Conservation (phyloP, 2,329 filamentous ascomycete genomes). For the Neurospora sp. region DNA sequence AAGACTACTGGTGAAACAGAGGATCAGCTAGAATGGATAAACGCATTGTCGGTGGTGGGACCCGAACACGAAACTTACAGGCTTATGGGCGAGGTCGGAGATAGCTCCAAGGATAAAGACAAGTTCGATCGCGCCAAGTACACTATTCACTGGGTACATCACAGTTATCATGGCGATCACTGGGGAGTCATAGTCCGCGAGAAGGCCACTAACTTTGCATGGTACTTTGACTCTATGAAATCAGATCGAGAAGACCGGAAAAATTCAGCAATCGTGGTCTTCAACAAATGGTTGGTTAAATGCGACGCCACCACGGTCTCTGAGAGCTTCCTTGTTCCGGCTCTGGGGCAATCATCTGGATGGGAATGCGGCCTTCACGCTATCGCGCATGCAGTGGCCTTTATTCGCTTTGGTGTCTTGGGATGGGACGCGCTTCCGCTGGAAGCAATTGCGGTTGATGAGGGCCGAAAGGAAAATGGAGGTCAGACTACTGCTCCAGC, state of each 20-base stretch:
- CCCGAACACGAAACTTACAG: too few relatives aligned
- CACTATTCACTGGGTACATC: slow-evolving; percentile 4
- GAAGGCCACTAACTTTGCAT: not conserved
- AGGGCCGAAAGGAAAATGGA: not conserved
- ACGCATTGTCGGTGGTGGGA: too few relatives aligned
- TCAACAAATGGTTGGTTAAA: not conserved
- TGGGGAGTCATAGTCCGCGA: slow-evolving; percentile 8
- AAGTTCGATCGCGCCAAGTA: slow-evolving; percentile 1
- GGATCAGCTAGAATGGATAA: too few relatives aligned
- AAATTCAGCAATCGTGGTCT: not conserved
- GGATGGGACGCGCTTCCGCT: slow-evolving; percentile 2
- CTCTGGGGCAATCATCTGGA: not conserved
- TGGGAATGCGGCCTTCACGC: slow-evolving; percentile 10
- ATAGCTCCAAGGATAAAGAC: not conserved
- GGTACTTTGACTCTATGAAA: not conserved
- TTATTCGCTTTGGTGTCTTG: slow-evolving; percentile 8
- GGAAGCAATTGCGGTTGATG: not conserved
- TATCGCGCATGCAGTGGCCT: slow-evolving; percentile 7
- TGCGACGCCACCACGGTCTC: not conserved
- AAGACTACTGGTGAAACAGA: too few relatives aligned
- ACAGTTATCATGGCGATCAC: not conserved
- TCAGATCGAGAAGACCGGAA: not conserved
- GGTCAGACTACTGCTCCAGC: not conserved
- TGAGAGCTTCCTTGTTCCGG: not conserved
- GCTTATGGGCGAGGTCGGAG: not conserved